Percentiles rank a stretch among this genome's conserved stretches.
Conservation (phyloP, 768 basidiomycete genomes). For the Pleurotus pulmonarius region DNA sequence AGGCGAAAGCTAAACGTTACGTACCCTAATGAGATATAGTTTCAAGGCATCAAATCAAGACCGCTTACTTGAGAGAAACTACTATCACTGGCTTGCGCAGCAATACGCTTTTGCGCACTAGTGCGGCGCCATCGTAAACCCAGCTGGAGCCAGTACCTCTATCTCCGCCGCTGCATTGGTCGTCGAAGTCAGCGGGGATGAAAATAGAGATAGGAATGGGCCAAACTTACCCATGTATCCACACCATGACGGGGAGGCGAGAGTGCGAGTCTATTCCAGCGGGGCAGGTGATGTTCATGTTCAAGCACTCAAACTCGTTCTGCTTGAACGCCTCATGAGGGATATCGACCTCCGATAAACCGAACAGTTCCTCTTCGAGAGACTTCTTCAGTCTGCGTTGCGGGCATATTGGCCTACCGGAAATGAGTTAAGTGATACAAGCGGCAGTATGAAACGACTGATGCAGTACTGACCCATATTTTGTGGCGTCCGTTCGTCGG, state of each 20-base stretch:
- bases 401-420: constrained; percentile 68
- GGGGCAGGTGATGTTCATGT: constrained; percentile 77
- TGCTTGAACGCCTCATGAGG: constrained; percentile 55
- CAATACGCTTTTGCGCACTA: constrained; percentile 65
- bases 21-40: constrained; percentile 2
- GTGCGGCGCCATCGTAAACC: constrained; percentile 70
- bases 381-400: constrained; percentile 43
- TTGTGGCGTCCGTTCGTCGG: constrained; percentile 56
- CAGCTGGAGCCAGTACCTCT: constrained; percentile 73
- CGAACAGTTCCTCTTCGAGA: constrained; percentile 61
- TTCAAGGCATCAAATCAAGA: neutral
- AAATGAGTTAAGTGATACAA: constrained; percentile 1
- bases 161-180: constrained; percentile 56
- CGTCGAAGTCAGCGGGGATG: neutral
- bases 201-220: constrained; percentile 2
- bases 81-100: constrained; percentile 64
- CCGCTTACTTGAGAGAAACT: constrained; percentile 70
- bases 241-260: constrained; percentile 73
- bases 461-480: constrained; percentile 51
- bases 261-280: constrained; percentile 49
- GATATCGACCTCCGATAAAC: constrained; percentile 46
- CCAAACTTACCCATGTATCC: constrained; percentile 74
- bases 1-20: constrained; percentile 57
- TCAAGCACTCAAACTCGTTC: constrained; percentile 78
- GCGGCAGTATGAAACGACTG: constrained; percentile 3